Percentiles rank a stretch among this genome's conserved stretches.
Conservation (phyloP, 163 green algal genomes). For the Scenedesmus sp. region DNA sequence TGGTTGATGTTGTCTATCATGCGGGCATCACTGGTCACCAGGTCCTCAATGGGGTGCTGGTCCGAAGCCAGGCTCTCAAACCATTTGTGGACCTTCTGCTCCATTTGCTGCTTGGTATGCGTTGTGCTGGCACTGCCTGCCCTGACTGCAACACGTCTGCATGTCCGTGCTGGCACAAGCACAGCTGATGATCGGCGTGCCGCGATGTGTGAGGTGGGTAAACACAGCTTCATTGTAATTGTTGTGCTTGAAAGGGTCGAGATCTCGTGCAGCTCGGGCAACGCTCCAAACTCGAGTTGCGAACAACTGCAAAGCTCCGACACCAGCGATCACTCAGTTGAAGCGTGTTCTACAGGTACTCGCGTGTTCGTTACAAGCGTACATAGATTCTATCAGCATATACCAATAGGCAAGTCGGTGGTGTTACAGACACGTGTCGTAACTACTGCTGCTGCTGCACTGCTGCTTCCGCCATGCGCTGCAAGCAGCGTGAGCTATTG, state of each 20-base stretch:
- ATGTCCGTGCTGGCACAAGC: conserved; percentile 4
- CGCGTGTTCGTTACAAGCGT: not conserved
- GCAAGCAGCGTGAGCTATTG: too few species aligned
- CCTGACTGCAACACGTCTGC: not conserved
- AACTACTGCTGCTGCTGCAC: too few species aligned
- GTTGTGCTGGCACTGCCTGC: not conserved
- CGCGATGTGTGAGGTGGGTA: not conserved
- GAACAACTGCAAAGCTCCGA: not conserved
- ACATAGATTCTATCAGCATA: not conserved
- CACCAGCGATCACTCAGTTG: not conserved
- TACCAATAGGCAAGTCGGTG: not conserved
- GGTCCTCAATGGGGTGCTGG: conserved; percentile 16
- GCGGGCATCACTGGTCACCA: not conserved
- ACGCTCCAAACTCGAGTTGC: not conserved
- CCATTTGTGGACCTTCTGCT: conserved; percentile 11
- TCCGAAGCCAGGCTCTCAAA: conserved; percentile 4
- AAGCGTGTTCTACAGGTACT: not conserved
- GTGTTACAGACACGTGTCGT: too few species aligned
- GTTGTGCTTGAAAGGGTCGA: not conserved
- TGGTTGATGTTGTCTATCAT: conserved; percentile 34
- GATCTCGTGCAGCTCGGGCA: not conserved
- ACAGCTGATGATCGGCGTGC: not conserved
- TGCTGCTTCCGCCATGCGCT: too few species aligned
- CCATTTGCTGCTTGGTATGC: conserved; percentile 9
- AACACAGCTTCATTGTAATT: not conserved